Evolutionary conservation across 1,139 yeast species (phyloP).

Genomic region (Saccharomyces hybrid): DNA sequence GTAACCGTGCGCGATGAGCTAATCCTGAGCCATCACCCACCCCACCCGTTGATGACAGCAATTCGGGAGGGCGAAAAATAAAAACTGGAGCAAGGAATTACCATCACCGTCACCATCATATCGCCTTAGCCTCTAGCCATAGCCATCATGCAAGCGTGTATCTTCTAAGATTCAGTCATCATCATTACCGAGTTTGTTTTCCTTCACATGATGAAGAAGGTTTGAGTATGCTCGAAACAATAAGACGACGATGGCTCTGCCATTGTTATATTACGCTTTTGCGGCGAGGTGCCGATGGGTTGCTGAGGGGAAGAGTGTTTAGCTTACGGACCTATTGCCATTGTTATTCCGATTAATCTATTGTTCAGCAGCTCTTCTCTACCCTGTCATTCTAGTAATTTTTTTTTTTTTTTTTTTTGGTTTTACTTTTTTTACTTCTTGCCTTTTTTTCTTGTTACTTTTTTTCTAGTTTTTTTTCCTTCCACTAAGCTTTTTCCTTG

Average conservation of each 20-base stretch:
- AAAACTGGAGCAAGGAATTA: neutral
- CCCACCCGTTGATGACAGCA: constrained; percentile 1
- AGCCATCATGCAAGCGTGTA: neutral
- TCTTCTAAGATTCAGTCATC: neutral
- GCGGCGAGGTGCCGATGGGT: neutral
- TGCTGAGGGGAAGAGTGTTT: neutral
- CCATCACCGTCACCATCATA: neutral
- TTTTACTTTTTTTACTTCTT: neutral
- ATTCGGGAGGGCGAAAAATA: neutral
- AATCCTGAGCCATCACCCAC: constrained; percentile 1
- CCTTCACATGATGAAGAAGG: neutral
- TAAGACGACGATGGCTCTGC: neutral
- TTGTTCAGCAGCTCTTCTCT: neutral
- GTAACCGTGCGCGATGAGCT: neutral
- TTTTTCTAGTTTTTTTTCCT: neutral
- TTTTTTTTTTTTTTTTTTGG: neutral
- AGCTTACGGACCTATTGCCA: neutral
- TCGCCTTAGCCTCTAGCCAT: neutral
- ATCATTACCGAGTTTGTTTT: neutral
- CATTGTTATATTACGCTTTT: neutral
- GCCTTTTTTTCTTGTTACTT: neutral
- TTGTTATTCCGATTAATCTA: neutral
- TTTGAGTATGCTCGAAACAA: neutral
- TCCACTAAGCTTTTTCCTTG: neutral
- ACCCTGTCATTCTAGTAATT: neutral